Percentiles rank a stretch among this genome's conserved stretches.
Conservation (phyloP, 192 early-diverging fungal species). For the Coemansia reversa region DNA sequence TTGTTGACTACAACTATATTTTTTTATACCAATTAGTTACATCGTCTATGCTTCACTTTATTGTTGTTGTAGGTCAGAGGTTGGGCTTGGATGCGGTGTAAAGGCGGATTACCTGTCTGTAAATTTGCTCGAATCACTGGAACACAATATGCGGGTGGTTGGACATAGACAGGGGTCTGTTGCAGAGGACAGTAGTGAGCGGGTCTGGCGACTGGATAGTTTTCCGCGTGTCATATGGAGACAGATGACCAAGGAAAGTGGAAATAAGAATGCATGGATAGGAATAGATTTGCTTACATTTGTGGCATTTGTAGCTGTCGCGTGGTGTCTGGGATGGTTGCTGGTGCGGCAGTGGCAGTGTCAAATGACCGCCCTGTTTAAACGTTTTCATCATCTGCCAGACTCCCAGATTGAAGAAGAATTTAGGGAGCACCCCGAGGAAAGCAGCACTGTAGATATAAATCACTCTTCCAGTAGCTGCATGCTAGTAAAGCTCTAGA, state of each 20-base stretch:
- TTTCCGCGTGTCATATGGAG: not conserved
- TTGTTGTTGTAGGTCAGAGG: constrained; percentile 9
- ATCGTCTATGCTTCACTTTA: not conserved
- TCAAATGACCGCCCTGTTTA: not conserved
- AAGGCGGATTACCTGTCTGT: constrained; percentile 21
- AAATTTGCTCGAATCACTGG: constrained; percentile 10
- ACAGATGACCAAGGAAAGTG: not conserved
- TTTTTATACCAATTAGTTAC: not conserved
- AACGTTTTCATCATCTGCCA: too few species aligned
- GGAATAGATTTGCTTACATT: constrained; percentile 11
- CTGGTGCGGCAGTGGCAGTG: constrained; percentile 23
- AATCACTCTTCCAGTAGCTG: too few species aligned
- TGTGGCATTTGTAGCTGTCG: constrained; percentile 11
- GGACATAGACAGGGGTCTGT: constrained; percentile 1
- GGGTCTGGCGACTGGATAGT: not conserved
- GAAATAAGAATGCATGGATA: not conserved
- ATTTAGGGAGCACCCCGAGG: too few species aligned
- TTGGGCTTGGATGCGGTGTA: constrained; percentile 19
- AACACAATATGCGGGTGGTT: constrained; percentile 3
- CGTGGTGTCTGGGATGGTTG: constrained; percentile 25
- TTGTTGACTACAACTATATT: not conserved
- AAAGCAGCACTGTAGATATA: too few species aligned
- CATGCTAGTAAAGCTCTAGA: too few species aligned
- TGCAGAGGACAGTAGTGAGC: not conserved
- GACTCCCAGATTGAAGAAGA: too few species aligned